Conservation (phyloP, 371 early-diverging fungal genomes). For the Circinella umbellata region DNA sequence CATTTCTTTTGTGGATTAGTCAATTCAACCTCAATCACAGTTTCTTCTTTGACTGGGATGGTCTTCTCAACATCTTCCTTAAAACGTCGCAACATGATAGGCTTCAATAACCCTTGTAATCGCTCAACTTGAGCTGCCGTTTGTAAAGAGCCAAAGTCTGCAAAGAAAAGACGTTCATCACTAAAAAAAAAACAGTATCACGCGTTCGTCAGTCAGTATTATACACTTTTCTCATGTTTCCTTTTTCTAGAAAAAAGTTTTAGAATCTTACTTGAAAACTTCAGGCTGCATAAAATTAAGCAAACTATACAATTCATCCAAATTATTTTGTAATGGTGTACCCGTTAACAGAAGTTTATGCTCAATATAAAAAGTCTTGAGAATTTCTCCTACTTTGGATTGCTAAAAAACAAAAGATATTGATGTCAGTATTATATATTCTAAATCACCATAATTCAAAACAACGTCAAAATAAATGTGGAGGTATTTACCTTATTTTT, state of each 20-base stretch:
- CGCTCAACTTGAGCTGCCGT: slow-evolving; percentile 81
- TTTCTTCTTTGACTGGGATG: slow-evolving; percentile 89
- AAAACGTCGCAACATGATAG: slow-evolving; percentile 77
- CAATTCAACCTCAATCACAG: slow-evolving; percentile 87
- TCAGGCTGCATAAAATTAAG: slow-evolving; percentile 92
- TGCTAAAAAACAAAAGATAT: slow-evolving; percentile 15
- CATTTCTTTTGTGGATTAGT: slow-evolving; percentile 86
- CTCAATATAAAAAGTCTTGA: slow-evolving; percentile 48
- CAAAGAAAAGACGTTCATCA: slow-evolving; percentile 74
- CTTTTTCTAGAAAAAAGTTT: too few relatives aligned
- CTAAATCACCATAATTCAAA: background rate
- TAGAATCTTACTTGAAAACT: slow-evolving; percentile 39
- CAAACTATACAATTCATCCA: slow-evolving; percentile 92
- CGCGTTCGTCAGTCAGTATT: background rate
- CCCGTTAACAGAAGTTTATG: slow-evolving; percentile 55
- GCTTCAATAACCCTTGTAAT: slow-evolving; percentile 71
- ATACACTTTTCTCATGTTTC: background rate
- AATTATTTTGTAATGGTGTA: slow-evolving; percentile 92
- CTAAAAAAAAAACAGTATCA: slow-evolving; percentile 30
- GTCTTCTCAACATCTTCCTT: slow-evolving; percentile 89
- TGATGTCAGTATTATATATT: background rate
- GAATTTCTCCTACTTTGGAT: slow-evolving; percentile 53
- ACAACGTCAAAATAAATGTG: background rate
- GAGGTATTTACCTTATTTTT: slow-evolving; percentile 73
- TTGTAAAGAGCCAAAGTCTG: slow-evolving; percentile 76